Evolutionary conservation across 78 protist species (phyloP).

Genomic region (Speleostelium caveatum): DNA sequence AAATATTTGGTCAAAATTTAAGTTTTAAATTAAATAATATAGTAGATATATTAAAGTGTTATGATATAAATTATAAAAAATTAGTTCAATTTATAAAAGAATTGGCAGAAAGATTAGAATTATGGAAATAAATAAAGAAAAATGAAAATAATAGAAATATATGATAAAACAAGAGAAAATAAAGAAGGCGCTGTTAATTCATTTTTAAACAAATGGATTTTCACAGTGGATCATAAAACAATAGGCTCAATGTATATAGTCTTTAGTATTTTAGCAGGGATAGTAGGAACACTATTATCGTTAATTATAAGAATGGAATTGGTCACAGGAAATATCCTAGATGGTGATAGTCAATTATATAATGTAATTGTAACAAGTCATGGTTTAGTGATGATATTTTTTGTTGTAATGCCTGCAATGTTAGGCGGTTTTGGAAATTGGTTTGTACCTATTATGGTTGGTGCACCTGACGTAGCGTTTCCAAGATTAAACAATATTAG

Average conservation of each 20-base stretch:
- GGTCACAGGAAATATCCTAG: background rate
- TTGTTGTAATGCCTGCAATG: constrained; percentile 6
- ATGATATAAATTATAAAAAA: too few relatives aligned
- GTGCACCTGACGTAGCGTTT: constrained; percentile 15
- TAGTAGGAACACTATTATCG: constrained; percentile 19
- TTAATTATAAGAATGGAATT: constrained; percentile 8
- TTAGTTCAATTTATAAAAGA: too few relatives aligned
- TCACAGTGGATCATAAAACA: constrained; percentile 34
- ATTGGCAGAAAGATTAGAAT: too few relatives aligned
- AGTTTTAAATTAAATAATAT: too few relatives aligned
- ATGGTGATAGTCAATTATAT: constrained; percentile 7
- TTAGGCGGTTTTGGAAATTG: constrained; percentile 32
- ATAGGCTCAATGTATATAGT: constrained; percentile 14
- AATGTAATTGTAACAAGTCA: constrained; percentile 27
- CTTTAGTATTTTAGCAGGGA: constrained; percentile 26
- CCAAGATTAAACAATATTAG: constrained; percentile 19
- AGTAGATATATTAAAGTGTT: too few relatives aligned
- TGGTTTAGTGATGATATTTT: constrained; percentile 31
- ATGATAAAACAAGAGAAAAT: background rate
- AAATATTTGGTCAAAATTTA: too few relatives aligned
- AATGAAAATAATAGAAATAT: constrained; percentile 6
- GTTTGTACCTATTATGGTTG: constrained; percentile 3
- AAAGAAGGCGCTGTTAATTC: background rate
- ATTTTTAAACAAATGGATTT: constrained; percentile 8
- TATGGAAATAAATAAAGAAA: background rate